A percentile compares a stretch with the other conserved stretches of the same genome.
phyloP scores from a whole-genome alignment of 2,329 filamentous ascomycete genomes.

The Drechmeria coniospora region DNA sequence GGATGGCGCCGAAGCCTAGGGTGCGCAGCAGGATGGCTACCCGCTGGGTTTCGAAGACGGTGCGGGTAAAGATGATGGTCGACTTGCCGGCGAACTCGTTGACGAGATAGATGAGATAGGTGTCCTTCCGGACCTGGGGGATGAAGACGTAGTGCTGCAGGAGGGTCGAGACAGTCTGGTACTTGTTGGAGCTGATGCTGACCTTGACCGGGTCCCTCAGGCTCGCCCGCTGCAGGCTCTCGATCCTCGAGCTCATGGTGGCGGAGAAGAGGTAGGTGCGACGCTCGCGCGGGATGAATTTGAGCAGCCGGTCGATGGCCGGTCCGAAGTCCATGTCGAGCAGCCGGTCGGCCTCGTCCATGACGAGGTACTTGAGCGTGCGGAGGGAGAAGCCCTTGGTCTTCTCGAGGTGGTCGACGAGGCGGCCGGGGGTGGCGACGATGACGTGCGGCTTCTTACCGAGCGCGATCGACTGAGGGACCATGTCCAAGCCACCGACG shows the following conservation, averaged over 20 bases:
- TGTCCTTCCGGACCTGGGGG: constrained; percentile 75
- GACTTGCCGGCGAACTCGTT: constrained; percentile 80
- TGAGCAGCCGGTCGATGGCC: constrained; percentile 82
- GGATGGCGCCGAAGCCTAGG: constrained; percentile 80
- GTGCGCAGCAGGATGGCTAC: constrained; percentile 68
- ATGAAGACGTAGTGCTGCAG: constrained; percentile 79
- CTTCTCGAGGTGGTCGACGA: constrained; percentile 88
- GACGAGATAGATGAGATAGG: constrained; percentile 72
- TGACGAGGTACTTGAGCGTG: constrained; percentile 72
- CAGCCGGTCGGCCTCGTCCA: constrained; percentile 87
- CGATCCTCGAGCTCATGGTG: constrained; percentile 87
- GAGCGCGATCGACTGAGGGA: constrained; percentile 75
- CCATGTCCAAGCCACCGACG: constrained; percentile 92
- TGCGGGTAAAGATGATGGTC: constrained; percentile 81
- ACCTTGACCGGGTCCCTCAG: constrained; percentile 73
- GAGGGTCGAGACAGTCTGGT: constrained; percentile 82
- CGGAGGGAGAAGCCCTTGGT: constrained; percentile 88
- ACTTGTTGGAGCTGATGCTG: constrained; percentile 66
- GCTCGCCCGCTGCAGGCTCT: constrained; percentile 79
- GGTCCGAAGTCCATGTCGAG: constrained; percentile 91
- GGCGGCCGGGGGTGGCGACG: constrained; percentile 77
- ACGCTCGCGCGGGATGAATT: constrained; percentile 64
- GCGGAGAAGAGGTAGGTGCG: constrained; percentile 86
- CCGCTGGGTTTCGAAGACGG: constrained; percentile 80
- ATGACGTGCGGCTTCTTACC: constrained; percentile 94